Evolutionary conservation across 148 eudicot species (phyloP).

Genomic region (Fagopyrum tataricum): DNA sequence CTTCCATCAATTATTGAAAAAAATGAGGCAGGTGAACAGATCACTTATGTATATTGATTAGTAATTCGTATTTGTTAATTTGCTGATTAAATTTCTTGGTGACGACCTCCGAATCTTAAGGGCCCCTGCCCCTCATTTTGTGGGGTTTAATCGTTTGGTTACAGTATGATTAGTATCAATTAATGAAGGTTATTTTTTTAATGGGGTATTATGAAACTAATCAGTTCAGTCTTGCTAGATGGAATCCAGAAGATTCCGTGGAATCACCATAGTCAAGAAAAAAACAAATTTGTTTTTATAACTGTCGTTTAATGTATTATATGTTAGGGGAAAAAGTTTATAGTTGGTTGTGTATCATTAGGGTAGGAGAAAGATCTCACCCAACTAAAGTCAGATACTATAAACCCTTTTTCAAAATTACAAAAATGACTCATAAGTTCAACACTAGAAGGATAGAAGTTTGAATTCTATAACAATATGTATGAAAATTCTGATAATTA

Average conservation of each 20-base stretch:
- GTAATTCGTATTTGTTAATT: not conserved
- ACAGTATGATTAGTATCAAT: not conserved
- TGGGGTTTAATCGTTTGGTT: not conserved
- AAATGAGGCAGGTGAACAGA: not conserved
- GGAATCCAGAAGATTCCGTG: not conserved
- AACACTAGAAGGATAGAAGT: too few species aligned
- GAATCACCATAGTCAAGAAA: not conserved
- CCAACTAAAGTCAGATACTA: too few species aligned
- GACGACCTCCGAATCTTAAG: slow-evolving; percentile 2
- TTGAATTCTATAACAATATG: too few species aligned
- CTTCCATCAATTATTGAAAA: slow-evolving; percentile 1
- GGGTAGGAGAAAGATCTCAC: too few species aligned
- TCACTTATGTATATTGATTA: not conserved
- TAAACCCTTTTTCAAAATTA: too few species aligned
- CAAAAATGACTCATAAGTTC: too few species aligned
- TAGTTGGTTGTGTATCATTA: too few species aligned
- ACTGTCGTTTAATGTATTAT: too few species aligned
- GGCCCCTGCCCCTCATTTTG: not conserved
- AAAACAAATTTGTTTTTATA: too few species aligned
- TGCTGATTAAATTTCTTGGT: not conserved
- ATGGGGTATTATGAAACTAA: not conserved
- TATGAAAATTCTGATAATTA: too few species aligned
- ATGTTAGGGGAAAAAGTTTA: too few species aligned
- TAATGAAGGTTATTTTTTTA: not conserved
- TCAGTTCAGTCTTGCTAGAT: not conserved